phyloP scores from a whole-genome alignment of 768 basidiomycete genomes.

The Amanita pseudoporphyria region DNA sequence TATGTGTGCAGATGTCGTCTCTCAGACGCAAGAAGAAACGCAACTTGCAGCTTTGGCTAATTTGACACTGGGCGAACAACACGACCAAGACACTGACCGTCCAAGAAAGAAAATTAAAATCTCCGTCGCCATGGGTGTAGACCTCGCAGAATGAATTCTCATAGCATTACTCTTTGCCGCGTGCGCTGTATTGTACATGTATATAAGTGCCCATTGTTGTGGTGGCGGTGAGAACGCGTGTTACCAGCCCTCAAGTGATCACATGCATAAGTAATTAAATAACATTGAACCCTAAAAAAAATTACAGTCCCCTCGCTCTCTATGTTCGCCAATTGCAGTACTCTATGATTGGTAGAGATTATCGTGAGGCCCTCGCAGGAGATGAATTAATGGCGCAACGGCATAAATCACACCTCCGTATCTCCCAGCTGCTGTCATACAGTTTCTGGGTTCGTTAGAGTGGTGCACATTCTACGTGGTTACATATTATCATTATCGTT shows the following conservation, averaged over 20 bases:
- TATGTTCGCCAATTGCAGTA: slow-evolving; percentile 26
- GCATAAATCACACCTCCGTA: slow-evolving; percentile 86
- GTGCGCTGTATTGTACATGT: too few species aligned
- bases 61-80: slow-evolving; percentile 22
- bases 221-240: too few species aligned
- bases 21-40: slow-evolving; percentile 31
- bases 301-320: slow-evolving; percentile 31
- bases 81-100: slow-evolving; percentile 17
- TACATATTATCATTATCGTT: background rate
- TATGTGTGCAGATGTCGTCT: slow-evolving; percentile 11
- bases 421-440: slow-evolving; percentile 59
- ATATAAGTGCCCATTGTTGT: too few species aligned
- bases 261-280: background rate
- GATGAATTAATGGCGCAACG: slow-evolving; percentile 81
- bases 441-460: slow-evolving; percentile 72
- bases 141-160: slow-evolving; percentile 63
- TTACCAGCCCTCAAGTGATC: slow-evolving; percentile 7
- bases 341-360: slow-evolving; percentile 29
- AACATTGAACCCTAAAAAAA: background rate
- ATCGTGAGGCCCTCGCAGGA: slow-evolving; percentile 71
- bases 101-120: slow-evolving; percentile 60
- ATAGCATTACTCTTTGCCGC: too few species aligned
- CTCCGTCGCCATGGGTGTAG: slow-evolving; percentile 57
- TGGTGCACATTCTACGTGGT: slow-evolving; percentile 58
- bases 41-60: slow-evolving; percentile 14